These are phyloP conservation scores for Brassica cretica DNA, from an alignment of 345 rosid genomes.

Conservation along the genomic window DNA sequence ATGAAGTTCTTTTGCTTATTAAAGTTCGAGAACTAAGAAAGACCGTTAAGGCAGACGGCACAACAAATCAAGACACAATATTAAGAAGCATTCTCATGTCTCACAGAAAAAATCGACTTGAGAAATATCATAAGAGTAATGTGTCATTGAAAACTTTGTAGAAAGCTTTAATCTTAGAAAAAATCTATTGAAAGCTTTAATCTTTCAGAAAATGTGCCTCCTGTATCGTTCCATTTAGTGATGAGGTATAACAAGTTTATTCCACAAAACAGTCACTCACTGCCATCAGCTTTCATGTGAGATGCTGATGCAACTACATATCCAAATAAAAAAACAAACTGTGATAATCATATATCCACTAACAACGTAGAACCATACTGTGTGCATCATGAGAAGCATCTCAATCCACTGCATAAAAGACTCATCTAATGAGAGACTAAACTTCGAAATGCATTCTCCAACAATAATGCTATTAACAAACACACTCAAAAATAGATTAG, in stretches of 20 bases:
- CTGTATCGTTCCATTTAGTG: neutral
- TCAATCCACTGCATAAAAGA: neutral
- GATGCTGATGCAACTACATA: too few relatives aligned
- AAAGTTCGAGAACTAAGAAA: too few relatives aligned
- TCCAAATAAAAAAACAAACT: too few relatives aligned
- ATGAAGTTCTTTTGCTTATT: too few relatives aligned
- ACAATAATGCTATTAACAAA: too few relatives aligned
- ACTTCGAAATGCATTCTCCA: neutral
- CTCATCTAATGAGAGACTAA: neutral
- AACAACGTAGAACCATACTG: neutral
- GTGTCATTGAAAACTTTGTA: neutral
- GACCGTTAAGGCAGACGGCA: neutral
- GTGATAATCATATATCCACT: neutral
- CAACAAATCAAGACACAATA: neutral
- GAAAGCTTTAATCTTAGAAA: too few relatives aligned
- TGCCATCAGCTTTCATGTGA: neutral
- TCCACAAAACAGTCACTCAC: neutral
- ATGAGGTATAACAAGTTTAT: neutral
- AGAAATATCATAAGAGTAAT: neutral
- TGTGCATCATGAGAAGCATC: constrained; percentile 3
- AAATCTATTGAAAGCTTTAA: neutral
- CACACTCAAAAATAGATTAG: neutral
- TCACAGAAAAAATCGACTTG: neutral
- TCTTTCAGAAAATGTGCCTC: neutral
- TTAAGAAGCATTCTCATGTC: neutral